Evolutionary conservation across 2,329 filamentous ascomycete species (phyloP).

Genomic region (Microsporum audouinii): DNA sequence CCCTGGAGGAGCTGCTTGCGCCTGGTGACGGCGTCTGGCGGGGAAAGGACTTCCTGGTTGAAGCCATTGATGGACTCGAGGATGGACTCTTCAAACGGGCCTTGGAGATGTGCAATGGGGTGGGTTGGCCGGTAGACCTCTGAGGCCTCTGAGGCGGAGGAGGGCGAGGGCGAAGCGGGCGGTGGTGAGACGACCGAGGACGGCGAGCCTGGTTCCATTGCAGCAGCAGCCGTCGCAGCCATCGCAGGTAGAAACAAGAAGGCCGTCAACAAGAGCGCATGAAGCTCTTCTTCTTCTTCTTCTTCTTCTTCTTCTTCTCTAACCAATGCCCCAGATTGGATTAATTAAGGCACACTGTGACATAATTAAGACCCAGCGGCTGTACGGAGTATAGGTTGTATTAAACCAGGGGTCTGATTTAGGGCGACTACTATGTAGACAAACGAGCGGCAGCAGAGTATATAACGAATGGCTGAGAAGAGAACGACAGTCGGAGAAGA

Average conservation of each 20-base stretch:
- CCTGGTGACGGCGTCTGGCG: constrained; percentile 37
- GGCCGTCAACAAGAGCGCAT: background rate
- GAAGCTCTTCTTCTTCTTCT: background rate
- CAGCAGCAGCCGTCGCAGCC: background rate
- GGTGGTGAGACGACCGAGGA: background rate
- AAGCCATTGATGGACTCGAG: constrained; percentile 24
- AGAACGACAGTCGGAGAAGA: background rate
- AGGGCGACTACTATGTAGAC: background rate
- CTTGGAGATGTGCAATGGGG: constrained; percentile 34
- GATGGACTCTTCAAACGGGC: constrained; percentile 38
- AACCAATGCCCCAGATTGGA: background rate
- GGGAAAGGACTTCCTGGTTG: constrained; percentile 21
- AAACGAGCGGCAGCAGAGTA: background rate
- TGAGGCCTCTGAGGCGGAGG: background rate
- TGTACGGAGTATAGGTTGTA: background rate
- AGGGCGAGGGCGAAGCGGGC: background rate
- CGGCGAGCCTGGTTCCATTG: background rate
- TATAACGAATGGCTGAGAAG: background rate
- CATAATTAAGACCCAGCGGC: background rate
- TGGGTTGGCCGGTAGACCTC: constrained; percentile 16
- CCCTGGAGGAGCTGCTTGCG: constrained; percentile 58
- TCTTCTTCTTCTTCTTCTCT: background rate
- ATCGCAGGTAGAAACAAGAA: background rate
- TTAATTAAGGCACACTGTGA: background rate
- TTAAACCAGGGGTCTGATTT: background rate